A percentile compares a stretch with the other conserved stretches of the same genome.
These are phyloP conservation scores for Picochlorum sp. DNA, from an alignment of 139 green algal genomes.

Conservation along the genomic window DNA sequence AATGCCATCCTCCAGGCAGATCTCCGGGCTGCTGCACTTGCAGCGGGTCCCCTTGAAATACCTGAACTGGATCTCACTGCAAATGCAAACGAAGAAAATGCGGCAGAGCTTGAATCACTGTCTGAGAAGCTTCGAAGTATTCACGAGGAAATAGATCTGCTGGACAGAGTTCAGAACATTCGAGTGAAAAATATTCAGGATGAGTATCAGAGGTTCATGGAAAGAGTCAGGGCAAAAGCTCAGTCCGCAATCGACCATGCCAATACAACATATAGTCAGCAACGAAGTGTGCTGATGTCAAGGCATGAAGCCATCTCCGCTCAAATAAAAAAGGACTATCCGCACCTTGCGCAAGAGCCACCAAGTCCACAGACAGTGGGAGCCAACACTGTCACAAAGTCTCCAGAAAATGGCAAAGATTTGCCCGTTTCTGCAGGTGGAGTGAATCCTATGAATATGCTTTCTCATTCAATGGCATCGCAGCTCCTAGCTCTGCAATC, in stretches of 20 bases:
- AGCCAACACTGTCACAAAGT: constrained; percentile 6
- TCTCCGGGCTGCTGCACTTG: constrained; percentile 37
- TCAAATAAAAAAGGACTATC: background rate
- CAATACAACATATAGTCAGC: constrained; percentile 61
- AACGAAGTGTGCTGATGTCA: constrained; percentile 43
- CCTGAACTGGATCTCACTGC: background rate
- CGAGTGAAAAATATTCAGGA: constrained; percentile 63
- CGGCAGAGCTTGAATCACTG: constrained; percentile 27
- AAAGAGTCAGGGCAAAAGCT: constrained; percentile 63
- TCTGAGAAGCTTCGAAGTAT: constrained; percentile 31
- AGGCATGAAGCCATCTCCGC: constrained; percentile 56
- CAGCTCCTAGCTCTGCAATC: constrained; percentile 26
- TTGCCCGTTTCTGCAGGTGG: background rate
- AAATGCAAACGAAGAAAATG: background rate
- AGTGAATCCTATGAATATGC: constrained; percentile 25
- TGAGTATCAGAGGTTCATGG: constrained; percentile 82
- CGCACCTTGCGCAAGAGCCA: background rate
- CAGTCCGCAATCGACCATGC: constrained; percentile 71
- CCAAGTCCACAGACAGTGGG: background rate
- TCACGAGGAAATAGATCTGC: constrained; percentile 63
- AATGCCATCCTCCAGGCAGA: constrained; percentile 52
- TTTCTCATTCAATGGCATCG: constrained; percentile 27
- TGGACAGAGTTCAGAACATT: constrained; percentile 68
- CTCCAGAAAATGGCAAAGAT: background rate
- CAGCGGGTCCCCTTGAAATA: constrained; percentile 37